Evolutionary conservation across 768 basidiomycete species (phyloP), one percentile per base, ranked within the genome.

Genomic region (Lactifluus subvellereus): DNA sequence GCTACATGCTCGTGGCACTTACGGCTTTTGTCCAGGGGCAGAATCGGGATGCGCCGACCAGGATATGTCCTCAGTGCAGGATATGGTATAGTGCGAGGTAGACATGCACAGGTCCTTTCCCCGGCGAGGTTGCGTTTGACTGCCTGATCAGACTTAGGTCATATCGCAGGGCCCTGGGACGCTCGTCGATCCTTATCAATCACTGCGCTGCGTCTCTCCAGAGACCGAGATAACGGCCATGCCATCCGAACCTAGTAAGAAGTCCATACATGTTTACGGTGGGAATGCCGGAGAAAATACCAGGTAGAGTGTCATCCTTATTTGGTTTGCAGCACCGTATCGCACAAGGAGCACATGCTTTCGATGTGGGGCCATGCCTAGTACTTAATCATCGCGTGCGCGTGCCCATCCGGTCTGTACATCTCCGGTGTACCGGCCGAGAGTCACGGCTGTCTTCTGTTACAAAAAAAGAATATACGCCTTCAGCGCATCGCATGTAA

Each of bases 111-210:
- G n/a, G n/a, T n/a, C 38, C 35, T 57, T 40, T 59, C 49, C 40
- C 48, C 53, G 53, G 54, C n/a, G 30, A 55, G 47, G 54, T 55
- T 22, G 27, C 33, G 30, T 32, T 10, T 43, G 47, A 47, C 45
- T 54, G 35, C 47, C 47, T 48, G 54, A 64, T 50, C 53, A 49
- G 30, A 54, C 42, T 54, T 53, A 54, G 53, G 57, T 38, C 27
- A 58, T 30, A 0, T 38, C 22, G n/a, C 3, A 47, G 20, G 30
- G 22, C 35, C 38, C 18, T 30, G 11, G 18, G 54, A 51, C 53
- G 48, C 40, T 51, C 54, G 63, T 51, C 53, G 42, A 64, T 60
- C 63, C 40, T 60, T 51, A 60, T 64, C 40, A 38, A 55, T 35
- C n/a, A 50, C 18, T 35, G 49, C 38, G 8, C 47, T 50, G 38